These are phyloP conservation scores for Aspergillus niger DNA, from an alignment of 2,329 filamentous ascomycete species.

Conservation along the genomic window DNA sequence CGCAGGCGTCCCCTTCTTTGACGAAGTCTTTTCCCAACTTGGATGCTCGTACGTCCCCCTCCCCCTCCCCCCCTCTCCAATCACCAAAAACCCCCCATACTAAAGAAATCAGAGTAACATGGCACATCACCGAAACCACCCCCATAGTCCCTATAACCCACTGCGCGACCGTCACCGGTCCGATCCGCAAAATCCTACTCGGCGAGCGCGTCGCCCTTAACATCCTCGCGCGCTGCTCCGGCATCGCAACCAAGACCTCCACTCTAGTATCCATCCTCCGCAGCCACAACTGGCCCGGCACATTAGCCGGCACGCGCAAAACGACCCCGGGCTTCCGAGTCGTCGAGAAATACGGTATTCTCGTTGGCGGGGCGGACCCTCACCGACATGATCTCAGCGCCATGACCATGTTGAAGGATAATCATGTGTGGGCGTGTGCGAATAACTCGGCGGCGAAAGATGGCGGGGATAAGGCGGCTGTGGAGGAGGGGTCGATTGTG, in stretches of 20 bases:
- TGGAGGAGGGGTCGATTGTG: constrained; percentile 33
- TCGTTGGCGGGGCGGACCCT: constrained; percentile 87
- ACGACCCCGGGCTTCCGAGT: constrained; percentile 94
- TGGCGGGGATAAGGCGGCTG: constrained; percentile 19
- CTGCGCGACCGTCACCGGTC: constrained; percentile 82
- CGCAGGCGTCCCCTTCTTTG: constrained; percentile 90
- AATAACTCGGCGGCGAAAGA: constrained; percentile 34
- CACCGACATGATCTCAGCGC: constrained; percentile 88
- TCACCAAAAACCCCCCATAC: background rate
- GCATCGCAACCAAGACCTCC: constrained; percentile 69
- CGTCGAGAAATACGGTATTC: constrained; percentile 97
- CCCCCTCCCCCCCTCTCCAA: background rate
- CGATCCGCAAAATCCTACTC: constrained; percentile 80
- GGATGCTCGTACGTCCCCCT: constrained; percentile 67
- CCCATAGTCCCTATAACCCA: constrained; percentile 60
- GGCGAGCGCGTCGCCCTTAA: constrained; percentile 93
- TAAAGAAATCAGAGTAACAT: constrained; percentile 64
- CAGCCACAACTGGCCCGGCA: constrained; percentile 72
- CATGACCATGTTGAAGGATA: constrained; percentile 99
- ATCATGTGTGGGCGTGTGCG: constrained; percentile 90
- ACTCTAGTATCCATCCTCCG: constrained; percentile 56
- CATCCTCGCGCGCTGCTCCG: constrained; percentile 84
- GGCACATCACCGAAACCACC: constrained; percentile 77
- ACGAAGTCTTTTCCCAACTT: constrained; percentile 87
- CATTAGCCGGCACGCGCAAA: constrained; percentile 92